These are phyloP conservation scores for Cymbidium sinense DNA, from an alignment of 106 monocot species.

Conservation along the genomic window DNA sequence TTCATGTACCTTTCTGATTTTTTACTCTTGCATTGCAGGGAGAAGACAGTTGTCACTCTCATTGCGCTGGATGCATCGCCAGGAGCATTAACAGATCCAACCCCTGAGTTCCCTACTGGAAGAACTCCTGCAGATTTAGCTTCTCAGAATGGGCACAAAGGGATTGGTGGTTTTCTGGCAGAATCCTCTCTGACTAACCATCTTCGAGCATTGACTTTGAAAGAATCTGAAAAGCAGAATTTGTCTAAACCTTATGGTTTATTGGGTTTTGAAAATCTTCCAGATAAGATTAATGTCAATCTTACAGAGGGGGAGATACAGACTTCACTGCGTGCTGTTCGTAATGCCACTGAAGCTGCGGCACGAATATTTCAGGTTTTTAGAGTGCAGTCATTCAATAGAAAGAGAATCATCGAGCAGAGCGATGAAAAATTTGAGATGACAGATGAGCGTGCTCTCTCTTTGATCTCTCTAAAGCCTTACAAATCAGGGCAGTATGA, in stretches of 20 bases:
- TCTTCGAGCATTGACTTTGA: conserved; percentile 63
- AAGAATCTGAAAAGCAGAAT: conserved; percentile 30
- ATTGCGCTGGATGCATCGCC: conserved; percentile 54
- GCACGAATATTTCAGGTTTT: conserved; percentile 89
- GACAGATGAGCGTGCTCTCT: conserved; percentile 67
- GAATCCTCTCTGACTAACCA: conserved; percentile 75
- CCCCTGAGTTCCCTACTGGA: conserved; percentile 66
- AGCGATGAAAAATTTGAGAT: conserved; percentile 45
- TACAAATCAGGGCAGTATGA: conserved; percentile 35
- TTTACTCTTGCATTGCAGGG: conserved; percentile 35
- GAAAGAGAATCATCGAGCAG: conserved; percentile 62
- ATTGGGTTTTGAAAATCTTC: conserved; percentile 25
- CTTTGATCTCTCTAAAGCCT: conserved; percentile 43
- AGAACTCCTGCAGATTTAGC: conserved; percentile 97
- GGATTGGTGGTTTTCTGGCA: conserved; percentile 93
- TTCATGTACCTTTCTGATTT: not conserved
- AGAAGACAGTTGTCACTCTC: conserved; percentile 60
- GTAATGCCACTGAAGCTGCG: conserved; percentile 79
- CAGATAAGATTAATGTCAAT: conserved; percentile 17
- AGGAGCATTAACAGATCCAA: conserved; percentile 81
- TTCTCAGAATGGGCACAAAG: conserved; percentile 87
- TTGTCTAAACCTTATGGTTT: conserved; percentile 27
- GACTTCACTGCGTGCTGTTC: conserved; percentile 58
- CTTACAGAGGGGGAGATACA: conserved; percentile 25
- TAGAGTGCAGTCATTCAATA: conserved; percentile 85